A percentile compares a stretch with the other conserved stretches of the same genome.
phyloP scores from a whole-genome alignment of 169 alveolate species.

The Eimeria acervulina region DNA sequence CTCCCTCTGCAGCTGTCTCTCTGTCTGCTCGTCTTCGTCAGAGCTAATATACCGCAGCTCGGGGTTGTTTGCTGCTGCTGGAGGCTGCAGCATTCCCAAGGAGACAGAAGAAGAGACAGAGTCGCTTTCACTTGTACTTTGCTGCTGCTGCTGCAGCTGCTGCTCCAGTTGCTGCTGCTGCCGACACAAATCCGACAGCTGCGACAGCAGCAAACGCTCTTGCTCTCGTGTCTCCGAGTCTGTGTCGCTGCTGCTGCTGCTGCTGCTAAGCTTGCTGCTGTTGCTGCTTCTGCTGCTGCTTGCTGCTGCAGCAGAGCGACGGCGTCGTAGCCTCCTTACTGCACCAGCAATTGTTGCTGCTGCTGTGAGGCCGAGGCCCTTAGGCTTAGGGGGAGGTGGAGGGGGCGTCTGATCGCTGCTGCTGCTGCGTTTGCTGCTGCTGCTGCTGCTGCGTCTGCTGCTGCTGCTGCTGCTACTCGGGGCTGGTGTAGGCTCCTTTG shows the following conservation, averaged over 20 bases:
- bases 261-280: background rate
- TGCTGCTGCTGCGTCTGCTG: conserved; percentile 44
- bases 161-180: conserved; percentile 38
- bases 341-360: conserved; percentile 34
- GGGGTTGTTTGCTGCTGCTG: background rate
- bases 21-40: background rate
- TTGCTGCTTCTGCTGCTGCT: conserved; percentile 12
- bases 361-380: background rate
- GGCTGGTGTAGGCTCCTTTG: conserved; percentile 5
- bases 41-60: conserved; percentile 25
- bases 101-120: conserved; percentile 18
- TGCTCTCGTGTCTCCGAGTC: conserved; percentile 54
- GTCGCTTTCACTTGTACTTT: background rate
- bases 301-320: background rate
- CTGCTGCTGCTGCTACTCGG: conserved; percentile 13
- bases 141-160: conserved; percentile 3
- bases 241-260: conserved; percentile 50
- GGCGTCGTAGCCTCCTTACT: background rate
- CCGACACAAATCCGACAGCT: background rate
- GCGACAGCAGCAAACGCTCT: background rate
- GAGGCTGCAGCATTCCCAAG: background rate
- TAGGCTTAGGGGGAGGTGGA: conserved; percentile 32
- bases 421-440: conserved; percentile 55
- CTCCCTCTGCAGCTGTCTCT: conserved; percentile 1
- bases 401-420: background rate